Conservation (phyloP, 768 basidiomycete genomes). For the Pulveroboletus sp. region DNA sequence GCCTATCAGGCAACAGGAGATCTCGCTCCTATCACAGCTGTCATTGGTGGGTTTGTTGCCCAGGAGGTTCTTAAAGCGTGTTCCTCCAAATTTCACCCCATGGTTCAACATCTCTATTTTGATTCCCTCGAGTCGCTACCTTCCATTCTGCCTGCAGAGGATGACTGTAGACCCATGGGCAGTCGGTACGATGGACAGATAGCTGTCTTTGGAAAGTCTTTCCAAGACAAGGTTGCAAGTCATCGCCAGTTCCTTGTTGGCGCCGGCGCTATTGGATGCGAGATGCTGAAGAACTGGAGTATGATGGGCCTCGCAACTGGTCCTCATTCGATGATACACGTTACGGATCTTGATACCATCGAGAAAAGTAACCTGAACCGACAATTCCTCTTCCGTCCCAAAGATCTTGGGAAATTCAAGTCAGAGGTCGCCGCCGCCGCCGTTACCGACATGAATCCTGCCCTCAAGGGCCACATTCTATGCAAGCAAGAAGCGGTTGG, state of each 20-base stretch:
- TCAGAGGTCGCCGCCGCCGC: conserved; percentile 89
- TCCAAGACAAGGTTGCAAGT: conserved; percentile 89
- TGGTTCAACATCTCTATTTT: conserved; percentile 93
- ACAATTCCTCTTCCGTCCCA: conserved; percentile 95
- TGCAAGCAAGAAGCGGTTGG: conserved; percentile 94
- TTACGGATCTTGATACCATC: conserved; percentile 97
- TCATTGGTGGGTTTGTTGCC: conserved; percentile 95
- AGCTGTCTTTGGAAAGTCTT: conserved; percentile 89
- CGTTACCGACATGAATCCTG: conserved; percentile 94
- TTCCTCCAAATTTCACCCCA: conserved; percentile 97
- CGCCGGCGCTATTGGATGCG: conserved; percentile 98
- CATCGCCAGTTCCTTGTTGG: conserved; percentile 96
- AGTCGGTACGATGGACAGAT: conserved; percentile 93
- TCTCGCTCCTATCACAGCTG: conserved; percentile 84
- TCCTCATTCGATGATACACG: conserved; percentile 74
- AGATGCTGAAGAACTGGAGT: conserved; percentile 99
- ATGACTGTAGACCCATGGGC: conserved; percentile 75
- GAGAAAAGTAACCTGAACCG: conserved; percentile 99
- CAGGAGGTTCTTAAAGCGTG: conserved; percentile 97
- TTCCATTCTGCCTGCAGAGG: conserved; percentile 65
- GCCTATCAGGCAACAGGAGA: conserved; percentile 91
- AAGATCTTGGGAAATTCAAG: conserved; percentile 97
- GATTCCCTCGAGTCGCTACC: conserved; percentile 97
- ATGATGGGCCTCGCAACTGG: conserved; percentile 95
- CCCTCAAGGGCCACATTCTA: conserved; percentile 77